phyloP scores from a whole-genome alignment of 148 eudicot genomes.

The Linanthus parryae region DNA sequence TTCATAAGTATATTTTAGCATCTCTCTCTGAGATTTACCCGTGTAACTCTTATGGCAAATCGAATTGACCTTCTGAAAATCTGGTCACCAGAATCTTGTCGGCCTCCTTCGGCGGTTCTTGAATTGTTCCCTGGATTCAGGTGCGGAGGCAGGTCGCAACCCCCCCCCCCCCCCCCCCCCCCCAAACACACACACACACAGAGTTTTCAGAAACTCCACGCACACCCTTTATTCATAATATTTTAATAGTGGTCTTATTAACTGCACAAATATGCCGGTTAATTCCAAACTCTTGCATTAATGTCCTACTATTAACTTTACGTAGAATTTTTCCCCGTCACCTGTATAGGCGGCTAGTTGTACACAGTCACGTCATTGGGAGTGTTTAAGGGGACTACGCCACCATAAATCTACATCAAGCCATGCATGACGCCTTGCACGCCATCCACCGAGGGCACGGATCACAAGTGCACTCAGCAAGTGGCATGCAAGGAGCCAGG shows the following conservation, averaged over 20 bases:
- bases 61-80: no score
- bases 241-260: neutral
- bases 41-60: no score
- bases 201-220: no score
- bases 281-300: no score
- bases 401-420: slow-evolving; percentile 3
- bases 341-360: neutral
- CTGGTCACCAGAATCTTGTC: no score
- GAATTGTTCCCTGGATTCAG: no score
- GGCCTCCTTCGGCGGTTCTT: no score
- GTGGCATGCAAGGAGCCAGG: slow-evolving; percentile 55
- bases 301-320: neutral
- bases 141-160: no score
- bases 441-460: slow-evolving; percentile 25
- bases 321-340: neutral
- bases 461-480: slow-evolving; percentile 13
- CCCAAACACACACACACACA: no score
- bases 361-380: neutral
- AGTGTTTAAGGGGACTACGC: neutral
- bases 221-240: neutral
- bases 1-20: no score
- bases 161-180: no score
- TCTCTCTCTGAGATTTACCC: no score
- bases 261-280: neutral
- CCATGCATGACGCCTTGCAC: slow-evolving; percentile 35